Evolutionary conservation across 2,329 filamentous ascomycete species (phyloP).

Genomic region (Fusarium sambucinum): DNA sequence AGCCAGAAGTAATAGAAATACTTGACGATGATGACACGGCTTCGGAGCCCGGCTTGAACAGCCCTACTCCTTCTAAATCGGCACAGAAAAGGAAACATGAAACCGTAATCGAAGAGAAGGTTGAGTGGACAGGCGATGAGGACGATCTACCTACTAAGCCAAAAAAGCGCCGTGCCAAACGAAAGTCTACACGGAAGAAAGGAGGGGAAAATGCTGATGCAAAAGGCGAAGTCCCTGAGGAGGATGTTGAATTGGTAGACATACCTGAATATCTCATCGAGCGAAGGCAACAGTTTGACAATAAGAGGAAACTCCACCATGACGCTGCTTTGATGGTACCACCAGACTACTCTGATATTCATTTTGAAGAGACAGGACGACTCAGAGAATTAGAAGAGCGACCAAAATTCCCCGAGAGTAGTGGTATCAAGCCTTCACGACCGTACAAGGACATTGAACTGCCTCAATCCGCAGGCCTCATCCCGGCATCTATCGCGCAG

Average conservation of each 20-base stretch:
- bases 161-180: constrained; percentile 55
- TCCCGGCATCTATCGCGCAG: constrained; percentile 90
- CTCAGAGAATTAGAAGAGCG: constrained; percentile 67
- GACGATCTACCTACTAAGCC: constrained; percentile 69
- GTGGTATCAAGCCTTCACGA: constrained; percentile 72
- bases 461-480: constrained; percentile 79
- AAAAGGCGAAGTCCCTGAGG: constrained; percentile 54
- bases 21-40: constrained; percentile 42
- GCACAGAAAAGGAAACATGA: constrained; percentile 56
- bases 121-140: constrained; percentile 70
- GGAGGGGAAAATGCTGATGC: constrained; percentile 45
- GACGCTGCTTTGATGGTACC: constrained; percentile 80
- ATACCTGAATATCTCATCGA: constrained; percentile 76
- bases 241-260: constrained; percentile 56
- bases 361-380: constrained; percentile 68
- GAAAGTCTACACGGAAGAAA: constrained; percentile 49
- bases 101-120: constrained; percentile 56
- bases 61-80: constrained; percentile 13
- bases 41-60: constrained; percentile 38
- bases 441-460: constrained; percentile 81
- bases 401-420: constrained; percentile 71
- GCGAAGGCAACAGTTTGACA: constrained; percentile 77
- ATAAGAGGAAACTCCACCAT: constrained; percentile 67
- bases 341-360: constrained; percentile 79
- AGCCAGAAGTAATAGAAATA: constrained; percentile 46